Base-by-base conservation (phyloP, 768 basidiomycete genomes). In the Tricholoma sp. region DNA sequence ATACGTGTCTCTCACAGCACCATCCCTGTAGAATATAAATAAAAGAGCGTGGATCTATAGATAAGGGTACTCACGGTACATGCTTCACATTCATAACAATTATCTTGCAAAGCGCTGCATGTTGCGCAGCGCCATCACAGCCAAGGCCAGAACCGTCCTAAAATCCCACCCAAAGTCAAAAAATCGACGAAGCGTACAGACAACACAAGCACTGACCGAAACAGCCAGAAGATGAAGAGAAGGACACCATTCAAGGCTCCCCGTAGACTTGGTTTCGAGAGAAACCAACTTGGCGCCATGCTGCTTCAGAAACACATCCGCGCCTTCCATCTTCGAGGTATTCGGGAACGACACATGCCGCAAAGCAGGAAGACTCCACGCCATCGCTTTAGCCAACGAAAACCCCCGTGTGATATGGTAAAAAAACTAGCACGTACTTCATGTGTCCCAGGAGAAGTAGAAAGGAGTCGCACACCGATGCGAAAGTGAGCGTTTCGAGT, bases 221-320 rank as follows among this genome's bases (percentile, higher is more conserved):
- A 20, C 36, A 53, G 18, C 13, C 33, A 50, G 10, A 47, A 51
- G 13, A 44, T 18, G 7, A 17, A 58, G 44, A 7, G 57, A 29
- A 11, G 57, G 53, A 24, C 53, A 55, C 20, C 24, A 34, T 9
- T 20, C 31, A 34, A 58, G 17, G 2, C 34, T 49, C 4, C 31
- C 57, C 4, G 54, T 37, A 29, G 6, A 5, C 18, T 45, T 18
- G 6, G 44, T 52, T 50, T 58, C 57, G 3, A 55, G 37, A 20
- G 33, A 18, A 18, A 53, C 34, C 9, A 57, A 13, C 20, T 57
- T 57, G 6, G 47, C 32, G 4, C 57, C 57, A n/a, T 57, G 57
- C n/a, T 29, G 44, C 9, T 24, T 24, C 24, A 24, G 24, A 24
- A 24, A 24, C 24, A 24, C 24, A 24, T 24, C 24, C 2, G 24